These are phyloP conservation scores for Salvia rosmarinus DNA, from an alignment of 257 asterid species.

Conservation along the genomic window DNA sequence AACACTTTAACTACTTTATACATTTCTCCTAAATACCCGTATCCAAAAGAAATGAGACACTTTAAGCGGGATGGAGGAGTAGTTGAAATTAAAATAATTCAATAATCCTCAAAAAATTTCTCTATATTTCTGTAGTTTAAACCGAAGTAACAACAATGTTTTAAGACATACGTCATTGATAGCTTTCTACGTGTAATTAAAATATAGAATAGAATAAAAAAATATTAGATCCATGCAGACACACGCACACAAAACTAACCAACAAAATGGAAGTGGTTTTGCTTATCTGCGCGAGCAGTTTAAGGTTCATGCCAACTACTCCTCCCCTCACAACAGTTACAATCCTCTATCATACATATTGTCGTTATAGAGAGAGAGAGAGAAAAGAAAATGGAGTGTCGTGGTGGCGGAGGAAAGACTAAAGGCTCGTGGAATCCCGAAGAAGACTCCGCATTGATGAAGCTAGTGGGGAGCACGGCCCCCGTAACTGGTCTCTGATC, in stretches of 20 bases:
- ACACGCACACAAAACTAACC: constrained; percentile 41
- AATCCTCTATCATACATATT: constrained; percentile 26
- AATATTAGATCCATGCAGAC: neutral
- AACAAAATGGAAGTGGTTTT: constrained; percentile 48
- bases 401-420: constrained; percentile 29
- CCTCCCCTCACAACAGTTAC: constrained; percentile 53
- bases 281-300: constrained; percentile 58
- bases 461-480: constrained; percentile 64
- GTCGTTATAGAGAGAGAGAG: constrained; percentile 3
- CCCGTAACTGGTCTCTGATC: constrained; percentile 69
- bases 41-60: no score
- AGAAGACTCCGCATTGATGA: constrained; percentile 52
- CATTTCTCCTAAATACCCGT: no score
- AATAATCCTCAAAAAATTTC: no score
- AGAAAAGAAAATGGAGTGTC: constrained; percentile 4
- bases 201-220: no score
- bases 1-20: no score
- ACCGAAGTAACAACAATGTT: no score
- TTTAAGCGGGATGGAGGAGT: no score
- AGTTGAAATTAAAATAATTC: no score
- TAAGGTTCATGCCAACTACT: constrained; percentile 64
- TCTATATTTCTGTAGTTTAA: no score
- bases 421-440: constrained; percentile 69
- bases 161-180: no score
- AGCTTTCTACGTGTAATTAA: no score